These are phyloP conservation scores for Aegilops tauschii DNA, from an alignment of 176 grass and related monocot genomes.

Conservation along the genomic window DNA sequence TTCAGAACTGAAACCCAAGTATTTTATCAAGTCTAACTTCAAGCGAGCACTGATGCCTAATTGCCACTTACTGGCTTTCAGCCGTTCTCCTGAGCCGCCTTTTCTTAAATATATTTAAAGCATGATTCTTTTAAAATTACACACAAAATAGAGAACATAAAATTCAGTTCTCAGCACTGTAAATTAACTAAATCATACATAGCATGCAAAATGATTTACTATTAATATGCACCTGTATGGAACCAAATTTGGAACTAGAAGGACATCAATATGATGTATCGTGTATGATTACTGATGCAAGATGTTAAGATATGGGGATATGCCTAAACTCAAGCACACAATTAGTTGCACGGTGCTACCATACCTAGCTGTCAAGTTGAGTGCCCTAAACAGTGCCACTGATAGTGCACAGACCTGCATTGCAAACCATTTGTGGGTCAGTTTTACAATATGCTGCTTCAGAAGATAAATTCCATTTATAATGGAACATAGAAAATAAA, in stretches of 20 bases:
- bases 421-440: conserved; percentile 31
- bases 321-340: conserved; percentile 2
- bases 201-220: background rate
- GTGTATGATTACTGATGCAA: background rate
- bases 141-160: background rate
- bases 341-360: conserved; percentile 2
- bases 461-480: background rate
- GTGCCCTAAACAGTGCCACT: conserved; percentile 87
- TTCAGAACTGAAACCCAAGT: background rate
- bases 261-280: background rate
- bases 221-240: background rate
- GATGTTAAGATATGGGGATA: conserved; percentile 11
- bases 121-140: background rate
- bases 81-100: background rate
- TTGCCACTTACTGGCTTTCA: background rate
- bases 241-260: conserved; percentile 12
- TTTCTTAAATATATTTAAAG: background rate
- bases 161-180: conserved; percentile 3
- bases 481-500: conserved; percentile 24
- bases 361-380: conserved; percentile 90
- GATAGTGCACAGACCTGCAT: conserved; percentile 87
- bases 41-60: background rate
- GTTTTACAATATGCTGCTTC: background rate
- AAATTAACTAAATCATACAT: background rate
- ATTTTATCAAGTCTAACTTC: background rate